Evolutionary conservation across 176 grass and related monocot genomes (phyloP).

Genomic region (Triticum urartu): DNA sequence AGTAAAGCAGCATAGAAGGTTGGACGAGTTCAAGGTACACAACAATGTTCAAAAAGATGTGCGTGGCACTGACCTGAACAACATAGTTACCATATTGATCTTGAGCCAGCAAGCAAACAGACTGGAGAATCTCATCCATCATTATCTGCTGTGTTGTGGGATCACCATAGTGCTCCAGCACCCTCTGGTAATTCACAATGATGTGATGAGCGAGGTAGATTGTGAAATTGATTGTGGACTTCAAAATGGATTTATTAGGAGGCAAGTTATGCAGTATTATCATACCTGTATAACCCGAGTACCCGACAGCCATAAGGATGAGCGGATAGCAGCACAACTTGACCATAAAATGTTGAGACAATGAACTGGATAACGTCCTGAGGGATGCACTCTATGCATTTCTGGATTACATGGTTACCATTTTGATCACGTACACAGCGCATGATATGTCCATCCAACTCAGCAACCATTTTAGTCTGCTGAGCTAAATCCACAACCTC

Average conservation of each 20-base stretch:
- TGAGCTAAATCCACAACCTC: slow-evolving; percentile 79
- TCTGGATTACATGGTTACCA: slow-evolving; percentile 89
- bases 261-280: background rate
- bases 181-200: background rate
- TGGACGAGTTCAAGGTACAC: background rate
- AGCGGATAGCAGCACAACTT: slow-evolving; percentile 75
- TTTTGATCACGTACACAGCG: slow-evolving; percentile 92
- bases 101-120: slow-evolving; percentile 63
- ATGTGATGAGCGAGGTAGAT: background rate
- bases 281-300: slow-evolving; percentile 81
- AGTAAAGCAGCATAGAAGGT: too few relatives aligned
- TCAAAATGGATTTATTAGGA: background rate
- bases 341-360: slow-evolving; percentile 75
- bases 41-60: too few relatives aligned
- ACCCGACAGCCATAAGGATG: slow-evolving; percentile 87
- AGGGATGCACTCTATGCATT: slow-evolving; percentile 85
- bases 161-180: slow-evolving; percentile 72
- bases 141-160: slow-evolving; percentile 75
- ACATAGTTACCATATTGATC: slow-evolving; percentile 94
- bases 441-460: slow-evolving; percentile 80
- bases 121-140: slow-evolving; percentile 84
- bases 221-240: background rate
- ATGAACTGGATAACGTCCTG: slow-evolving; percentile 77
- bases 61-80: background rate
- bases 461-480: slow-evolving; percentile 73